These are phyloP conservation scores for Xylaria grammica DNA, from an alignment of 495 filamentous ascomycete species.

Conservation along the genomic window DNA sequence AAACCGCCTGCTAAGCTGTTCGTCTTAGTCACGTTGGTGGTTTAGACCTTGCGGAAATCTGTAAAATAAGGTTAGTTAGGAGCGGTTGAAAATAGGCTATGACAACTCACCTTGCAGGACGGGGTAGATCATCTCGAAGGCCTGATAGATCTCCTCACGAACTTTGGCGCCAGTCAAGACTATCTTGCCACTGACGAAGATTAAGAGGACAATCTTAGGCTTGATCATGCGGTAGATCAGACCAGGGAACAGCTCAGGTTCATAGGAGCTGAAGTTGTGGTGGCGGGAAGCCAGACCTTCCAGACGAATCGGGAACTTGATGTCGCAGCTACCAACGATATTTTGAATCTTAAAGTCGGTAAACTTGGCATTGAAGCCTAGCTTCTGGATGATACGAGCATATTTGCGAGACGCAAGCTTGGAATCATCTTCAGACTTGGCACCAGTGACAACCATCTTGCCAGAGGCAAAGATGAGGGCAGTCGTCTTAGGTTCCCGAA, in stretches of 20 bases:
- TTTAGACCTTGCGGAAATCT: constrained; percentile 60
- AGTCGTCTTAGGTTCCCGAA: constrained; percentile 98
- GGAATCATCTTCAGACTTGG: constrained; percentile 97
- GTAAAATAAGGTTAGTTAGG: constrained; percentile 8
- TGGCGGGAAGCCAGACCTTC: constrained; percentile 94
- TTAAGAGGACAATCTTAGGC: constrained; percentile 98
- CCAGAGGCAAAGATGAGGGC: constrained; percentile 97
- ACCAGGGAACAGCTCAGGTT: constrained; percentile 98
- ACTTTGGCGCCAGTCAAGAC: constrained; percentile 98
- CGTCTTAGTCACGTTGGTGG: background rate
- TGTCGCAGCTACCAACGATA: constrained; percentile 97
- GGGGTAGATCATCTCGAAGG: constrained; percentile 98
- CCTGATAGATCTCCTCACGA: constrained; percentile 97
- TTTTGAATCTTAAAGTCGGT: constrained; percentile 99
- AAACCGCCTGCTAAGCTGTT: background rate
- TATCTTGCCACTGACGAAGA: constrained; percentile 99
- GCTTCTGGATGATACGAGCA: constrained; percentile 98
- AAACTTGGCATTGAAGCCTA: constrained; percentile 99
- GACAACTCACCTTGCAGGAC: constrained; percentile 80
- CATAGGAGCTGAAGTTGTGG: constrained; percentile 99
- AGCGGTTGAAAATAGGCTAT: background rate
- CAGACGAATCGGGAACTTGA: constrained; percentile 98
- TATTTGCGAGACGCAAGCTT: constrained; percentile 98
- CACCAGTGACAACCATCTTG: constrained; percentile 99
- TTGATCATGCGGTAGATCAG: constrained; percentile 99